These are phyloP conservation scores for Buxus sempervirens DNA, from an alignment of 164 flowering plant genomes.

Conservation along the genomic window DNA sequence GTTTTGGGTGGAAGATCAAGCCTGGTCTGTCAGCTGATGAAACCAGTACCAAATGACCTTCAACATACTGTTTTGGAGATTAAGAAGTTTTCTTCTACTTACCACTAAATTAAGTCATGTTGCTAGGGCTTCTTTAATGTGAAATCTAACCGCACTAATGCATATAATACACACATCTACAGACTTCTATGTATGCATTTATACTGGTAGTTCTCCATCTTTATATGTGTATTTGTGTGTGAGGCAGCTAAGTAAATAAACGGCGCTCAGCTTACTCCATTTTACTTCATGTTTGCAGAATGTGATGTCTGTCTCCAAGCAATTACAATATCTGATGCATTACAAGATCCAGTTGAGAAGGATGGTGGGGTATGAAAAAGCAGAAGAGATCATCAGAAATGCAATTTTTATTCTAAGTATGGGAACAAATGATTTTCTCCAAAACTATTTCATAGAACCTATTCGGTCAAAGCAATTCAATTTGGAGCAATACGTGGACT, in stretches of 20 bases:
- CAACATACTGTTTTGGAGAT: too few species aligned
- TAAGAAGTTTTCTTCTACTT: too few species aligned
- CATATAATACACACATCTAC: too few species aligned
- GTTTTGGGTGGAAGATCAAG: too few species aligned
- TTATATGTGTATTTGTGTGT: too few species aligned
- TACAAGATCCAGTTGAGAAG: conserved; percentile 41
- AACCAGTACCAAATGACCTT: too few species aligned
- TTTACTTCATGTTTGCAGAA: conserved; percentile 27
- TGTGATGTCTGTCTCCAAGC: conserved; percentile 46
- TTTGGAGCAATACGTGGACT: conserved; percentile 38
- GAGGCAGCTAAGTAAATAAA: not conserved
- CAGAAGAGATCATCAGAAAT: conserved; percentile 29
- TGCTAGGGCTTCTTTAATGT: too few species aligned
- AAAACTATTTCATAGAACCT: conserved; percentile 54
- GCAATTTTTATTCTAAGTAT: conserved; percentile 47
- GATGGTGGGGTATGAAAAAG: conserved; percentile 35
- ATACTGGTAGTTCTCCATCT: too few species aligned
- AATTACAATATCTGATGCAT: conserved; percentile 49
- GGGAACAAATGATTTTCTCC: conserved; percentile 73
- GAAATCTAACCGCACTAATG: too few species aligned
- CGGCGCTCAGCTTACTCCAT: not conserved
- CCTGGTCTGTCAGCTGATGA: too few species aligned
- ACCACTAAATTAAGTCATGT: too few species aligned
- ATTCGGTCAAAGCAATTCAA: conserved; percentile 41
- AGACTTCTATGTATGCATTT: too few species aligned